Evolutionary conservation across 305 asterid genomes (phyloP).

Genomic region (Solanum hybrid): DNA sequence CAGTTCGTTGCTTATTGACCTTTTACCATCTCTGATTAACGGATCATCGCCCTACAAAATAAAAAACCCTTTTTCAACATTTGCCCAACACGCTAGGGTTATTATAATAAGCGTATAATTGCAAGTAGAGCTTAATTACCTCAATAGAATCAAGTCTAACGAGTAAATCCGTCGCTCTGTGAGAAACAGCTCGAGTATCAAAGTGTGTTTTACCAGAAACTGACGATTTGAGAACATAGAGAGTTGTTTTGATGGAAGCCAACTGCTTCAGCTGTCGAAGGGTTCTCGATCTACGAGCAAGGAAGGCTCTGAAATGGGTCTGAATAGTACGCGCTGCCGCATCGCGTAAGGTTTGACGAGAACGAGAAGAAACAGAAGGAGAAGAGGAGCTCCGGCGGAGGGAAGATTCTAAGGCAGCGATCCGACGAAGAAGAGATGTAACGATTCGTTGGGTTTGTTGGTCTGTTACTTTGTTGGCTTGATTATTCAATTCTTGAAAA

Average conservation of each 20-base stretch:
- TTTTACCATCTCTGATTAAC: slow-evolving; percentile 74
- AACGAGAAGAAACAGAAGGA: slow-evolving; percentile 43
- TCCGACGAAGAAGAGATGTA: slow-evolving; percentile 66
- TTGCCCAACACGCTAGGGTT: background rate
- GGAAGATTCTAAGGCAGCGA: slow-evolving; percentile 59
- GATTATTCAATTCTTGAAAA: slow-evolving; percentile 21
- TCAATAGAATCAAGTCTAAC: slow-evolving; percentile 49
- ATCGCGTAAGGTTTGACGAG: slow-evolving; percentile 47
- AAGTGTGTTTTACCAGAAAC: slow-evolving; percentile 29
- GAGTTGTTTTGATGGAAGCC: slow-evolving; percentile 52
- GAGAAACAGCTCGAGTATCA: slow-evolving; percentile 31
- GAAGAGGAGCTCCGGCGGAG: slow-evolving; percentile 31
- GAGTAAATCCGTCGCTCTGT: slow-evolving; percentile 40
- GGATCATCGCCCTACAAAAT: slow-evolving; percentile 65
- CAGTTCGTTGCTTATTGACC: slow-evolving; percentile 44
- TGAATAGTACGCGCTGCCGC: slow-evolving; percentile 77
- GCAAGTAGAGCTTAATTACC: slow-evolving; percentile 26
- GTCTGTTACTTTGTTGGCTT: background rate
- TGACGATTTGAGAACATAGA: slow-evolving; percentile 44
- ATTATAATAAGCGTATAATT: background rate
- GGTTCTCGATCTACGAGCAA: slow-evolving; percentile 68
- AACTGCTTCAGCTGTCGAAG: slow-evolving; percentile 72
- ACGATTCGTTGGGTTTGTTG: slow-evolving; percentile 21
- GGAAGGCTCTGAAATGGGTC: slow-evolving; percentile 63
- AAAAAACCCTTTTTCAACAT: background rate